Conservation (phyloP, 257 asterid genomes). For the Ballota nigra region DNA sequence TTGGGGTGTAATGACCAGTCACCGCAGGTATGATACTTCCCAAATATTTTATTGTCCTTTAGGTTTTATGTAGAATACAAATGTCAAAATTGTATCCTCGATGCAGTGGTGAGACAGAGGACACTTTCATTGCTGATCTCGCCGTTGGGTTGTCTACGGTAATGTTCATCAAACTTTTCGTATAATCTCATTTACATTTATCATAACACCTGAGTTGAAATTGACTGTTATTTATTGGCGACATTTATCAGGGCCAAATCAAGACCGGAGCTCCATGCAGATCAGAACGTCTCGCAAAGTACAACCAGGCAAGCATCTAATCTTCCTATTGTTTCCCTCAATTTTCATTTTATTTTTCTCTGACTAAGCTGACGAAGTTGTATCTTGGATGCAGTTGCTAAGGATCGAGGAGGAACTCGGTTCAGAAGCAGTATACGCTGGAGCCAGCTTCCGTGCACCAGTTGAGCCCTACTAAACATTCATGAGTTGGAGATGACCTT, state of each 20-base stretch:
- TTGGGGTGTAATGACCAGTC: conserved; percentile 99
- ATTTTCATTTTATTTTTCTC: neutral
- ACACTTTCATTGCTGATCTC: conserved; percentile 98
- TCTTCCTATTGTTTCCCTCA: neutral
- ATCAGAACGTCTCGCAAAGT: conserved; percentile 95
- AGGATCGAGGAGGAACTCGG: conserved; percentile 98
- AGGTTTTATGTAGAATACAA: neutral
- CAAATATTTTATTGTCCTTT: no score
- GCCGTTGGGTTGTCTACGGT: conserved; percentile 95
- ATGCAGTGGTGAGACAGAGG: conserved; percentile 97
- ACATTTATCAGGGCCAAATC: conserved; percentile 77
- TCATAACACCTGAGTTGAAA: neutral
- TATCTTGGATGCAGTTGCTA: conserved; percentile 51
- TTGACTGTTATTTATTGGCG: neutral
- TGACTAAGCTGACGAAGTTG: neutral
- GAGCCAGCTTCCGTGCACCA: conserved; percentile 83
- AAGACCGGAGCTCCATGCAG: conserved; percentile 99
- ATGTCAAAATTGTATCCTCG: neutral
- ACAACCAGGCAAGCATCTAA: conserved; percentile 71
- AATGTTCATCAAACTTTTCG: conserved; percentile 10
- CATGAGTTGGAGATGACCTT: conserved; percentile 19
- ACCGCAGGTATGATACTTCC: conserved; percentile 63
- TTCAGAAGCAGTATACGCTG: conserved; percentile 84
- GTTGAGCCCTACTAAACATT: conserved; percentile 71
- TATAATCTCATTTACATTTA: neutral